A percentile compares a stretch with the other conserved stretches of the same genome.
Conservation (phyloP, 2,329 filamentous ascomycete species). For the Remersonia thermophila region DNA sequence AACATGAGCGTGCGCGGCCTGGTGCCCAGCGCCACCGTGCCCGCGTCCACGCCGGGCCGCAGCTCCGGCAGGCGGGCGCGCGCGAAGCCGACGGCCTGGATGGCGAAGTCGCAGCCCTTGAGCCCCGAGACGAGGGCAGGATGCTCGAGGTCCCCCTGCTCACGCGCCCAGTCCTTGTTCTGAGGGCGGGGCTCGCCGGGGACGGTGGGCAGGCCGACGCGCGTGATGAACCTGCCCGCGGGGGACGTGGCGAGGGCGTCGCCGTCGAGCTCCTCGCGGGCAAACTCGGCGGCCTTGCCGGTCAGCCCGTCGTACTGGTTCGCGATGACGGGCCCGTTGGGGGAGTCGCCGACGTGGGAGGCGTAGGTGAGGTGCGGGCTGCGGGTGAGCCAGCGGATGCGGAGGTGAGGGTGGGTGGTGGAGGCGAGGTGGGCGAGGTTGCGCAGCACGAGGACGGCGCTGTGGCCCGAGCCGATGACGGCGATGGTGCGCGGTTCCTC, state of each 20-base stretch:
- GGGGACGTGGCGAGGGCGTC: constrained; percentile 2
- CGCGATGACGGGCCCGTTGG: constrained; percentile 1
- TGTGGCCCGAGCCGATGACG: constrained; percentile 12
- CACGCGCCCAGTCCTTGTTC: neutral
- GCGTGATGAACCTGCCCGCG: constrained; percentile 5
- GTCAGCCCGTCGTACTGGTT: constrained; percentile 12
- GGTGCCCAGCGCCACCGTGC: neutral
- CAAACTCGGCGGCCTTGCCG: constrained; percentile 11
- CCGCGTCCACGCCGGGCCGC: neutral
- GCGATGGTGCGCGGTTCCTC: constrained; percentile 5
- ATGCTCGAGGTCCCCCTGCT: neutral
- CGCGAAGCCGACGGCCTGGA: constrained; percentile 11
- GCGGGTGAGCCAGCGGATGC: constrained; percentile 11
- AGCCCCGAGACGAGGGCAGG: neutral
- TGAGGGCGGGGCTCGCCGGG: neutral
- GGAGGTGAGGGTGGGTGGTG: constrained; percentile 3
- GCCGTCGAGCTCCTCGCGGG: constrained; percentile 10
- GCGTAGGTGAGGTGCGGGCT: constrained; percentile 8
- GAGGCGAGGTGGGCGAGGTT: constrained; percentile 9
- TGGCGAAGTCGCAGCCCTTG: constrained; percentile 4
- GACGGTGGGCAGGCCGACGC: constrained; percentile 3
- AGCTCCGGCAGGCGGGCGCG: constrained; percentile 3
- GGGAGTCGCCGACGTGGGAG: constrained; percentile 1
- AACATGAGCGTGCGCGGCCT: constrained; percentile 6
- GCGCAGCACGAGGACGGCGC: constrained; percentile 13